These are phyloP conservation scores for Westerdykella ornata DNA, from an alignment of 2,329 filamentous ascomycete genomes.

Conservation along the genomic window DNA sequence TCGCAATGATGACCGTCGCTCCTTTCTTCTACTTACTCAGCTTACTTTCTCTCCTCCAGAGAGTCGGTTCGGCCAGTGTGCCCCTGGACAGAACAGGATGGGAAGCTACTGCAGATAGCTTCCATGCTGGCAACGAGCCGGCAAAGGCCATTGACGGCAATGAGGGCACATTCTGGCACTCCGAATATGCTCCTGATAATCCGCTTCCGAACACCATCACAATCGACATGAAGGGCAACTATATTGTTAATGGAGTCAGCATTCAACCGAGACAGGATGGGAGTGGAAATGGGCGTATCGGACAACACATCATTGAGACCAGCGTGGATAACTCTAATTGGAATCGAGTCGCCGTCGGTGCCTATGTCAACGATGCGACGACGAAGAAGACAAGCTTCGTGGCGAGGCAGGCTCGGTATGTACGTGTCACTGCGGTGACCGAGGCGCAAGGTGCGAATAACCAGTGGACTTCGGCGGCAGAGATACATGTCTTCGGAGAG, in stretches of 20 bases:
- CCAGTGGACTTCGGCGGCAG: slow-evolving; percentile 18
- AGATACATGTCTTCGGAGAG: slow-evolving; percentile 22
- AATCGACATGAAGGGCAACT: slow-evolving; percentile 29
- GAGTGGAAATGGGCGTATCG: slow-evolving; percentile 32
- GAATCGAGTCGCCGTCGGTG: slow-evolving; percentile 21
- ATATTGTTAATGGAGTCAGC: slow-evolving; percentile 27
- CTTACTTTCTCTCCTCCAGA: slow-evolving; percentile 2
- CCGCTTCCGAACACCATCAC: slow-evolving; percentile 27
- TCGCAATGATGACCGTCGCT: background rate
- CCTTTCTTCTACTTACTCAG: slow-evolving; percentile 2
- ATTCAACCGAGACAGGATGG: slow-evolving; percentile 32
- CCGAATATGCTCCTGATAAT: slow-evolving; percentile 18
- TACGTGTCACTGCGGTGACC: slow-evolving; percentile 19
- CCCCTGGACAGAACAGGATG: slow-evolving; percentile 17
- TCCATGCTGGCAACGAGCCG: slow-evolving; percentile 15
- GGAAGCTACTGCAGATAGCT: slow-evolving; percentile 24
- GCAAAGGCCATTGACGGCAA: slow-evolving; percentile 29
- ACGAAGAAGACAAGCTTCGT: slow-evolving; percentile 23
- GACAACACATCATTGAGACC: slow-evolving; percentile 28
- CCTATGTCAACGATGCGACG: slow-evolving; percentile 19
- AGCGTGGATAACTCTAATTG: slow-evolving; percentile 28
- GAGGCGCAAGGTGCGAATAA: slow-evolving; percentile 17
- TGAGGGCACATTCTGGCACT: slow-evolving; percentile 30
- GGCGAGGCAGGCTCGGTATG: slow-evolving; percentile 16
- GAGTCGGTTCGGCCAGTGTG: slow-evolving; percentile 12